Evolutionary conservation across 1,139 yeast species (phyloP).

Genomic region (Diutina pseudorugosa): DNA sequence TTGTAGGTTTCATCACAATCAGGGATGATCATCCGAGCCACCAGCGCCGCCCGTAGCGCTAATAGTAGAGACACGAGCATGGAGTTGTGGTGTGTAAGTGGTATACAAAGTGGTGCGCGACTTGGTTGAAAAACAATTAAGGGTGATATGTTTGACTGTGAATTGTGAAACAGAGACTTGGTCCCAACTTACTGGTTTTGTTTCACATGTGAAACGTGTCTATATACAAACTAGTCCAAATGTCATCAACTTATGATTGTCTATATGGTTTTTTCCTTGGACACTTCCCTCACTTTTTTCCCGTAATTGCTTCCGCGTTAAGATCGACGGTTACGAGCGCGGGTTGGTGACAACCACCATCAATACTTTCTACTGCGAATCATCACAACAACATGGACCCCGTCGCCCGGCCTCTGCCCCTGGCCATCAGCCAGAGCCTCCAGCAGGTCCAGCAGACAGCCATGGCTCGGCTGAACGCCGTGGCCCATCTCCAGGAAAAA

Average conservation of each 20-base stretch:
- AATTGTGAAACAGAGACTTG: too few species aligned
- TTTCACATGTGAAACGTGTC: too few species aligned
- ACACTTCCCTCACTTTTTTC: too few species aligned
- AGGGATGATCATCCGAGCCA: slow-evolving; percentile 52
- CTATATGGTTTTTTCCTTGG: too few species aligned
- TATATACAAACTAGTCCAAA: too few species aligned
- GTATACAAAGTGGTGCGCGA: neutral
- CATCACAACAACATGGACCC: neutral
- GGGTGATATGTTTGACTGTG: too few species aligned
- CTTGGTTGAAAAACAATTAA: neutral
- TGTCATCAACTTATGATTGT: too few species aligned
- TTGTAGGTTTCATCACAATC: slow-evolving; percentile 77
- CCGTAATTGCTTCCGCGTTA: too few species aligned
- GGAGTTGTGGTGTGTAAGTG: neutral
- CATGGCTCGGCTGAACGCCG: neutral
- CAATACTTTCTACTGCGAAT: too few species aligned
- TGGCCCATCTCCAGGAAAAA: neutral
- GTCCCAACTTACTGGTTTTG: too few species aligned
- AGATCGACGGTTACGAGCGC: neutral
- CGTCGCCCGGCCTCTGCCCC: neutral
- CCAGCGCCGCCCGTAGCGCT: slow-evolving; percentile 32
- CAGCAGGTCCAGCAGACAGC: neutral
- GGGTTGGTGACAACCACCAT: neutral
- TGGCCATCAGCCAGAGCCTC: neutral
- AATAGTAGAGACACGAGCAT: slow-evolving; percentile 15